Percentiles rank a stretch among this genome's conserved stretches.
These are phyloP conservation scores for Volvox africanus DNA, from an alignment of 139 green algal species.

Conservation along the genomic window DNA sequence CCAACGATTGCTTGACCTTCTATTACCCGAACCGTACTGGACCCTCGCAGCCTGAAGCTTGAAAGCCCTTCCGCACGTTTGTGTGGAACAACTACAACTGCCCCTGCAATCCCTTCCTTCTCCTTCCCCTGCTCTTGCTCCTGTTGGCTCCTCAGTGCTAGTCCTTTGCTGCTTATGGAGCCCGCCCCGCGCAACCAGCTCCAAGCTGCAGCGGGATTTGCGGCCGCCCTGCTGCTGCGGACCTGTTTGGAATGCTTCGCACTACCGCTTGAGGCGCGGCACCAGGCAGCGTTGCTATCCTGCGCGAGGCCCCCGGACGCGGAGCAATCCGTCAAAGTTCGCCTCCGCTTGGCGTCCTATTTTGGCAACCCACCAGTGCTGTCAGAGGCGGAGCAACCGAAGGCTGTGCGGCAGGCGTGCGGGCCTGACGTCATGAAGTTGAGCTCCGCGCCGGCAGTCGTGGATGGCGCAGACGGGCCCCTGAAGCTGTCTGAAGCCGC, in stretches of 20 bases:
- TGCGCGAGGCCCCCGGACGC: not conserved
- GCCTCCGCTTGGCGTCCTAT: not conserved
- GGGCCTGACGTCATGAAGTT: not conserved
- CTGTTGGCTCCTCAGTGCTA: not conserved
- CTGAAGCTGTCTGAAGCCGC: not conserved
- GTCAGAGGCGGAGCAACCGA: not conserved
- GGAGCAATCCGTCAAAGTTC: not conserved
- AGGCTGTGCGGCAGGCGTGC: not conserved
- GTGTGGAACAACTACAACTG: too few species aligned
- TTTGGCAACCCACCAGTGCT: not conserved
- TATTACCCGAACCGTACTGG: too few species aligned
- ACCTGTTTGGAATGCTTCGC: conserved; percentile 9
- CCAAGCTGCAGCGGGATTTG: not conserved
- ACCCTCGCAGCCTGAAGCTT: too few species aligned
- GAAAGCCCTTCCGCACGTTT: too few species aligned
- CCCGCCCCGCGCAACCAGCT: not conserved
- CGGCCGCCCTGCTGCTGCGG: conserved; percentile 9
- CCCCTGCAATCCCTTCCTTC: too few species aligned
- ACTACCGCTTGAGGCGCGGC: not conserved
- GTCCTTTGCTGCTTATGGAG: conserved; percentile 31
- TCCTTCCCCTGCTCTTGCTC: too few species aligned
- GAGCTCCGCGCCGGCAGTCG: not conserved
- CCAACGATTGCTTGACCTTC: too few species aligned
- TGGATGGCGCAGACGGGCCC: not conserved
- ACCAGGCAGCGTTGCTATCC: not conserved